phyloP scores from a whole-genome alignment of 192 early-diverging fungal genomes.

The Gryganskiella cystojenkinii region DNA sequence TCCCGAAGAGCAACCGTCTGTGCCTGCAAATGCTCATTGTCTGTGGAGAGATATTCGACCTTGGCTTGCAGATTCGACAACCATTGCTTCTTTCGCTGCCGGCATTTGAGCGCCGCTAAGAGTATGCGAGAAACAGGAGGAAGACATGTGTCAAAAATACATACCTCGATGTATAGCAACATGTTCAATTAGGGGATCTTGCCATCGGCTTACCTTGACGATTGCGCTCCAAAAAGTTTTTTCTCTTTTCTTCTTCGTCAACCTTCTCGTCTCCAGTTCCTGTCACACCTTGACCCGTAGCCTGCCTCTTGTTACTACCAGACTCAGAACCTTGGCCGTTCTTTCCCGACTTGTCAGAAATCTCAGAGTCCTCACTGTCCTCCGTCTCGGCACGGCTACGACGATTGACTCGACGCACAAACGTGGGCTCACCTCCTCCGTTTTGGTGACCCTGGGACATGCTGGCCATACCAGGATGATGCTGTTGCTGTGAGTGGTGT shows the following conservation, averaged over 20 bases:
- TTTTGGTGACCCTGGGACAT: slow-evolving; percentile 31
- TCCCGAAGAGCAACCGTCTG: slow-evolving; percentile 73
- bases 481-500: too few species aligned
- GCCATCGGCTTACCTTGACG: slow-evolving; percentile 68
- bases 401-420: slow-evolving; percentile 27
- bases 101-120: slow-evolving; percentile 87
- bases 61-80: slow-evolving; percentile 78
- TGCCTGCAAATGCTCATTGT: slow-evolving; percentile 72
- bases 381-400: slow-evolving; percentile 18
- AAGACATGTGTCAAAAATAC: background rate
- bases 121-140: background rate
- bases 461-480: slow-evolving; percentile 32
- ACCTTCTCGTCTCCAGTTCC: slow-evolving; percentile 26
- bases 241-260: slow-evolving; percentile 74
- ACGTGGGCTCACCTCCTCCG: slow-evolving; percentile 23
- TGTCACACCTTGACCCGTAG: background rate
- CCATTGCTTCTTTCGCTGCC: slow-evolving; percentile 94
- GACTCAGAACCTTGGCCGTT: slow-evolving; percentile 5
- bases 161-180: background rate
- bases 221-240: slow-evolving; percentile 88
- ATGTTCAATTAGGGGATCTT: background rate
- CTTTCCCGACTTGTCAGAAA: slow-evolving; percentile 26
- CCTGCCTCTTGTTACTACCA: slow-evolving; percentile 22
- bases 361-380: slow-evolving; percentile 42
- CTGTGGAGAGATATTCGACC: slow-evolving; percentile 66